Percentiles rank a stretch among this genome's conserved stretches.
phyloP scores from a whole-genome alignment of 208 protist species.

The Trypanosomatidae sp. region DNA sequence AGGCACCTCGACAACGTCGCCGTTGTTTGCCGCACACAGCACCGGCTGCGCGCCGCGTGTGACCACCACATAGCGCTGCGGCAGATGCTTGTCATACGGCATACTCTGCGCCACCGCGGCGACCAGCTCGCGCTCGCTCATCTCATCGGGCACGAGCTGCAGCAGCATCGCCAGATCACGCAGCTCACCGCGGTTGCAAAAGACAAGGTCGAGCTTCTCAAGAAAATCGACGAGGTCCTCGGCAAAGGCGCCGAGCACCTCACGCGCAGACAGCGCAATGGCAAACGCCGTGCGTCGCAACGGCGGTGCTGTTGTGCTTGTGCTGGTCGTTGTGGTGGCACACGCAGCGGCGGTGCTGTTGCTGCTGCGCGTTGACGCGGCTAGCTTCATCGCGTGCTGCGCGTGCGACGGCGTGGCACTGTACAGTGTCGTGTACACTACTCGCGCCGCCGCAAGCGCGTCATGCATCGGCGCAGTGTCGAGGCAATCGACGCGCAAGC shows the following conservation, averaged over 20 bases:
- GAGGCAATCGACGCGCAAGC: conserved; percentile 90
- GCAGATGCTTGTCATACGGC: conserved; percentile 13
- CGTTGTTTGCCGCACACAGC: conserved; percentile 36
- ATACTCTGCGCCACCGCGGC: conserved; percentile 13
- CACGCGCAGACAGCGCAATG: conserved; percentile 85
- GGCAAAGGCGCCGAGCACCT: conserved; percentile 84
- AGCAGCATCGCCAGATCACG: conserved; percentile 26
- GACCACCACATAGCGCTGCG: conserved; percentile 52
- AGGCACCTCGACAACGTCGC: conserved; percentile 7
- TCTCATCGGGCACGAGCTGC: conserved; percentile 22
- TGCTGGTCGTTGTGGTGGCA: no score
- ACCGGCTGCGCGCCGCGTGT: conserved; percentile 75
- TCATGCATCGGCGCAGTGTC: conserved; percentile 35
- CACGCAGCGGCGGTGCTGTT: no score
- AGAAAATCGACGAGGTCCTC: conserved; percentile 54
- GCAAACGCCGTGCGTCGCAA: conserved; percentile 1
- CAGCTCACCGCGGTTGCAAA: conserved; percentile 88
- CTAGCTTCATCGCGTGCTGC: background rate
- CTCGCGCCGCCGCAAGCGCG: conserved; percentile 20
- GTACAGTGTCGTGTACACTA: background rate
- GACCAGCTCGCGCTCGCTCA: conserved; percentile 8
- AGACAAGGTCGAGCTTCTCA: conserved; percentile 83
- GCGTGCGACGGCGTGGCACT: background rate
- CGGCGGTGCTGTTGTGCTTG: no score
- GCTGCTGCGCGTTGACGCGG: no score